Percentiles rank a stretch among this genome's conserved stretches.
phyloP scores from a whole-genome alignment of 2,329 filamentous ascomycete species.

The Colletotrichum tropicale region DNA sequence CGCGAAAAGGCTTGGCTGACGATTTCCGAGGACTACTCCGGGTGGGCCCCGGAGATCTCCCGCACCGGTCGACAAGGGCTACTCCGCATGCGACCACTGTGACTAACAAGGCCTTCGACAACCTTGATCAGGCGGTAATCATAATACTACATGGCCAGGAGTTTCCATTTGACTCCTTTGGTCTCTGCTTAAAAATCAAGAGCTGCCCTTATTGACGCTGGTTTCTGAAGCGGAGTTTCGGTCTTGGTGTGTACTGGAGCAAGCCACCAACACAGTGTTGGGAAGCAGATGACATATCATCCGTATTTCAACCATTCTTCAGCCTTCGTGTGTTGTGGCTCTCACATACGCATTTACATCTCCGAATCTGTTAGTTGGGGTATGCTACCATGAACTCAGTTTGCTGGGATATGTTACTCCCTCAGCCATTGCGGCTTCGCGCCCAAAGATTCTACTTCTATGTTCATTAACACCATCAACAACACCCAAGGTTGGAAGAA shows the following conservation, averaged over 20 bases:
- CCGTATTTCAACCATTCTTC: not conserved
- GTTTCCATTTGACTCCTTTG: not conserved
- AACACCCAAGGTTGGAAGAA: not conserved
- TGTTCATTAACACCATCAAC: not conserved
- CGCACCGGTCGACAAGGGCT: not conserved
- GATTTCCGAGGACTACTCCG: not conserved
- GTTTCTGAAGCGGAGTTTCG: not conserved
- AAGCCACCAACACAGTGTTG: not conserved
- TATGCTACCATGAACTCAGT: not conserved
- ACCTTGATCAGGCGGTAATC: not conserved
- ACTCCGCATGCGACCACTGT: not conserved
- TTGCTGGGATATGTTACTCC: not conserved
- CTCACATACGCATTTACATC: not conserved
- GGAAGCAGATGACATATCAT: not conserved
- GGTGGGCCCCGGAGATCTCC: not conserved
- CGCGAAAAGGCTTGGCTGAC: not conserved
- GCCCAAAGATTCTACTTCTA: not conserved
- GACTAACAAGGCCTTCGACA: not conserved
- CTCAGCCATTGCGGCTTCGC: not conserved
- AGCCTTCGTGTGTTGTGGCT: not conserved
- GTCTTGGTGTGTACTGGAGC: not conserved
- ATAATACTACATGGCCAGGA: not conserved
- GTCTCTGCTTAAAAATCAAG: not conserved
- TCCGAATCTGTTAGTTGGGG: not conserved
- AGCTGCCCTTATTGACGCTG: not conserved